These are phyloP conservation scores for Bipolaris zeicola DNA, from an alignment of 2,329 filamentous ascomycete genomes.

Conservation along the genomic window DNA sequence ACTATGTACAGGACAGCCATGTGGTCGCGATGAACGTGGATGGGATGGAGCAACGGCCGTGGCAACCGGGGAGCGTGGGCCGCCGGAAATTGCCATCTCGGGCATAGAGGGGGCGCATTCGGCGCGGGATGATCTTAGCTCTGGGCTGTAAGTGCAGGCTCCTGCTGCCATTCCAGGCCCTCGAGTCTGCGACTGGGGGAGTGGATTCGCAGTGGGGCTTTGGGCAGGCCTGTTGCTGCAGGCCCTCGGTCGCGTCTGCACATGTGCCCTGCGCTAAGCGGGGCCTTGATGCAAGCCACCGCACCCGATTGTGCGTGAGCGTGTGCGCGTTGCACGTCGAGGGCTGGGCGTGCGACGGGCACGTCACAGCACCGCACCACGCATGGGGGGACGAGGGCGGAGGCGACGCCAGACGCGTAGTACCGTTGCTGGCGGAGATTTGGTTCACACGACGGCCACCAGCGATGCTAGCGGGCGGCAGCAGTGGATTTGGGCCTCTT, in stretches of 20 bases:
- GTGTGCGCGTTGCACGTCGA: neutral
- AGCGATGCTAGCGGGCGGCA: neutral
- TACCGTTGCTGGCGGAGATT: neutral
- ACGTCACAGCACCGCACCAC: slow-evolving; percentile 8
- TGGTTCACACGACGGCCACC: slow-evolving; percentile 1
- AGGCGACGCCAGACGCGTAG: neutral
- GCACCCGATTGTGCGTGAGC: slow-evolving; percentile 9
- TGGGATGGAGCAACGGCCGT: slow-evolving; percentile 20
- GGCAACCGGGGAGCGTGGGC: slow-evolving; percentile 32
- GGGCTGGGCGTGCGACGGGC: neutral
- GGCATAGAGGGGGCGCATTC: slow-evolving; percentile 4
- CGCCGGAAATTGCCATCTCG: slow-evolving; percentile 18
- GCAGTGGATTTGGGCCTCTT: neutral
- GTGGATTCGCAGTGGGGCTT: neutral
- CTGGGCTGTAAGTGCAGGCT: too few relatives aligned
- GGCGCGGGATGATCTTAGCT: slow-evolving; percentile 16
- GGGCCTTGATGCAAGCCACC: slow-evolving; percentile 29
- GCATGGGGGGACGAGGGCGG: neutral
- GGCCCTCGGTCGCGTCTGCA: slow-evolving; percentile 22
- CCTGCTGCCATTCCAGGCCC: slow-evolving; percentile 17
- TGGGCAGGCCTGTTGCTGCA: slow-evolving; percentile 15
- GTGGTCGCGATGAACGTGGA: slow-evolving; percentile 15
- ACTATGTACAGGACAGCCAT: slow-evolving; percentile 9
- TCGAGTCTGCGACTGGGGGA: slow-evolving; percentile 21
- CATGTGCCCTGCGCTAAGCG: slow-evolving; percentile 29